Conservation (phyloP, 1,139 yeast genomes). For the Yamadazyma sp. region DNA sequence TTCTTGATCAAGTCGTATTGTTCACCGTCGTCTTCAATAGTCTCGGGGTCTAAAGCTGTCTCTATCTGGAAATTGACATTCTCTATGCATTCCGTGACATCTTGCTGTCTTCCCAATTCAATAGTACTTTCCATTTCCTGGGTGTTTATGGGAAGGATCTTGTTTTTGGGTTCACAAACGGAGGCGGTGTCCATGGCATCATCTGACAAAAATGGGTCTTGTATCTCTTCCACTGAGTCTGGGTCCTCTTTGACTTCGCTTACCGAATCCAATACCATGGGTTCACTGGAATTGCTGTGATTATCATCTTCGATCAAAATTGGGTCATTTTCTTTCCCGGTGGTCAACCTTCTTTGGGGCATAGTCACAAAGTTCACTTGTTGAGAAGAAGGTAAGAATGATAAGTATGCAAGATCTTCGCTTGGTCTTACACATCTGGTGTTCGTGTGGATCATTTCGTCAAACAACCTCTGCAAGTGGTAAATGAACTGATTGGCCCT, state of each 20-base stretch:
- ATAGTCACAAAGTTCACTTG: conserved; percentile 54
- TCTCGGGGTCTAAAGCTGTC: conserved; percentile 76
- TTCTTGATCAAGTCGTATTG: conserved; percentile 77
- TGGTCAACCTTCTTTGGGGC: conserved; percentile 10
- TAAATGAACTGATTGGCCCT: conserved; percentile 81
- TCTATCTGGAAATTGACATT: conserved; percentile 91
- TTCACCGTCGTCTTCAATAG: conserved; percentile 71
- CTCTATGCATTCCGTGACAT: conserved; percentile 95
- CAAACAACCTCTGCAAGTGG: conserved; percentile 66
- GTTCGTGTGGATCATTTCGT: conserved; percentile 63
- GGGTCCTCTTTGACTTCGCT: conserved; percentile 5
- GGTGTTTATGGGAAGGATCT: conserved; percentile 45
- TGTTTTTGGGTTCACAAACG: conserved; percentile 10
- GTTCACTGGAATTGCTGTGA: conserved; percentile 7
- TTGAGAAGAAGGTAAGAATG: conserved; percentile 74
- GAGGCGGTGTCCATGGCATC: not conserved
- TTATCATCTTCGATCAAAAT: conserved; percentile 14
- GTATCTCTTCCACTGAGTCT: conserved; percentile 10
- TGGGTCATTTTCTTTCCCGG: conserved; percentile 9
- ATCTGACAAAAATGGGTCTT: conserved; percentile 2
- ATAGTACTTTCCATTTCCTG: conserved; percentile 71
- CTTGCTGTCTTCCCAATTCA: conserved; percentile 91
- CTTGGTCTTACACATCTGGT: conserved; percentile 75
- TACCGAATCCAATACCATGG: conserved; percentile 10
- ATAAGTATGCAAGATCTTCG: conserved; percentile 81